Evolutionary conservation across 495 filamentous ascomycete species (phyloP).

Genomic region (Trichocladium uniseriatum): DNA sequence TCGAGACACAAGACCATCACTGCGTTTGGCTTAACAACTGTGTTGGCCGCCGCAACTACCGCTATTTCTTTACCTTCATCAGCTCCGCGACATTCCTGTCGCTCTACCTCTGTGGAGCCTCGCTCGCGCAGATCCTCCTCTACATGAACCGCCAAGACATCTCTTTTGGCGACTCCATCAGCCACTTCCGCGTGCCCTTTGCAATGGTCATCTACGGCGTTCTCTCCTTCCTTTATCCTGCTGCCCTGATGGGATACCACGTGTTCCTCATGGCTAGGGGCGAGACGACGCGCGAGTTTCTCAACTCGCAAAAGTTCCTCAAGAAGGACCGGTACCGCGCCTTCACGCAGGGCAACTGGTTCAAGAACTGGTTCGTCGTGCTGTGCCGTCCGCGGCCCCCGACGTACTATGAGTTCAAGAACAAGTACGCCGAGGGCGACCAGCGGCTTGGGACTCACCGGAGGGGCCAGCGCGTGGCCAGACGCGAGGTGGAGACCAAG

Average conservation of each 20-base stretch:
- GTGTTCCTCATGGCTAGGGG: slow-evolving; percentile 80
- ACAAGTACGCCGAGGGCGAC: slow-evolving; percentile 66
- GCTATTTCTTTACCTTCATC: slow-evolving; percentile 92
- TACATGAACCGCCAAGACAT: slow-evolving; percentile 52
- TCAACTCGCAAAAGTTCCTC: slow-evolving; percentile 89
- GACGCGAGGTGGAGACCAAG: slow-evolving; percentile 12
- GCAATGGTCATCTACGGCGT: slow-evolving; percentile 81
- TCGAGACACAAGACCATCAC: slow-evolving; percentile 97
- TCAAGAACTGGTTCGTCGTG: slow-evolving; percentile 75
- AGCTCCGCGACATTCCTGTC: slow-evolving; percentile 63
- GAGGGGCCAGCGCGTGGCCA: neutral
- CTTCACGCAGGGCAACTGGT: slow-evolving; percentile 68
- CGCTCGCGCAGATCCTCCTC: slow-evolving; percentile 67
- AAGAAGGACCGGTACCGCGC: slow-evolving; percentile 87
- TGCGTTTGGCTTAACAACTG: slow-evolving; percentile 99
- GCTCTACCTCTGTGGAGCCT: slow-evolving; percentile 65
- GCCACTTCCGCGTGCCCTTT: slow-evolving; percentile 67
- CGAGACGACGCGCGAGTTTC: slow-evolving; percentile 91
- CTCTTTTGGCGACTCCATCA: slow-evolving; percentile 58
- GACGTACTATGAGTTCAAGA: slow-evolving; percentile 84
- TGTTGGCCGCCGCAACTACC: slow-evolving; percentile 93
- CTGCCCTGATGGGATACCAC: slow-evolving; percentile 79
- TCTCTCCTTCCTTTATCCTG: slow-evolving; percentile 68
- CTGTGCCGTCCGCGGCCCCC: slow-evolving; percentile 76
- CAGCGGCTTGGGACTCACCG: slow-evolving; percentile 54